A percentile compares a stretch with the other conserved stretches of the same genome.
phyloP scores from a whole-genome alignment of 495 filamentous ascomycete genomes.

The Glutinoglossum americanum region DNA sequence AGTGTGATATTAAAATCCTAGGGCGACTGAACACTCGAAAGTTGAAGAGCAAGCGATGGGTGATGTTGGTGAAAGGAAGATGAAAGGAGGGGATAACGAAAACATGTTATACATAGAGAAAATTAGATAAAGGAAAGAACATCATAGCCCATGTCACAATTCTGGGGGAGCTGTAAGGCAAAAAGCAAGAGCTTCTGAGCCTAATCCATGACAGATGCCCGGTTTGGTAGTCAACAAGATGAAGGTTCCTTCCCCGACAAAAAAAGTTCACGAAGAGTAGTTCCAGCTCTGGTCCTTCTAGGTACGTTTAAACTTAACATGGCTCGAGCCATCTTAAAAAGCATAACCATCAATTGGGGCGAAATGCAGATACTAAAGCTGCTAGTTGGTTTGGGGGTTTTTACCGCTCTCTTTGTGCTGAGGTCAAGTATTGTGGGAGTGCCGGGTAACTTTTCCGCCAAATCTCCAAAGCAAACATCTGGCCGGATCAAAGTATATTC shows the following conservation, averaged over 20 bases:
- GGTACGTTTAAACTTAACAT: background rate
- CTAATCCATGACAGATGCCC: background rate
- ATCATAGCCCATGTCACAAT: background rate
- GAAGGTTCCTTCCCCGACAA: background rate
- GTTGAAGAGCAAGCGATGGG: background rate
- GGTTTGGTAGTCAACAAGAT: background rate
- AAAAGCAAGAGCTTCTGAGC: background rate
- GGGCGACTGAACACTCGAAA: background rate
- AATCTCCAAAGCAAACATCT: background rate
- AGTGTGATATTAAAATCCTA: background rate
- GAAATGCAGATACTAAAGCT: background rate
- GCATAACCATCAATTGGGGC: background rate
- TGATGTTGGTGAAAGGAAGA: background rate
- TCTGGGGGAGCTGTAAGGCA: background rate
- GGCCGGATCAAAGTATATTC: background rate
- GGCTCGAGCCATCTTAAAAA: background rate
- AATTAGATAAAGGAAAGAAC: background rate
- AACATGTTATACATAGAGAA: background rate
- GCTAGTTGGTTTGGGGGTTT: background rate
- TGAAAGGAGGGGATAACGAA: background rate
- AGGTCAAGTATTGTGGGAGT: background rate
- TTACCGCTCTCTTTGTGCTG: background rate
- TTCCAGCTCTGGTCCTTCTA: background rate
- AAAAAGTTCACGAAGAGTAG: background rate
- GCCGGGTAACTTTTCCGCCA: background rate